A percentile compares a stretch with the other conserved stretches of the same genome.
Conservation (phyloP, 352 stramenopile species). For the Globisporangium parvum region DNA sequence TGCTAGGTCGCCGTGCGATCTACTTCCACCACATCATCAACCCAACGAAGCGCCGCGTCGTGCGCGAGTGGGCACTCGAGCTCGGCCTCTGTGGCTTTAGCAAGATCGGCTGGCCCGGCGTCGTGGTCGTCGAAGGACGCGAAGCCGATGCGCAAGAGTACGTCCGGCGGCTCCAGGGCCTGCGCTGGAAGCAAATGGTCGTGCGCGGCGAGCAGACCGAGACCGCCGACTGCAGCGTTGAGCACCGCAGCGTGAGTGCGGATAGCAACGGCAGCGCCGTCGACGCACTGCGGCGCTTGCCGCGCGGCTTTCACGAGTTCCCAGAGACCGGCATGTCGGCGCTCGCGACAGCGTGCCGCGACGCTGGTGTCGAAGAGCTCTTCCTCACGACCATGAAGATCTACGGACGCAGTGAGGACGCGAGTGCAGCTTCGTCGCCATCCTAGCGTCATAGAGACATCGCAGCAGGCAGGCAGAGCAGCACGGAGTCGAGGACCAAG, state of each 20-base stretch:
- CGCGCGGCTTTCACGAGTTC: constrained; percentile 49
- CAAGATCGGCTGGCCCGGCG: constrained; percentile 80
- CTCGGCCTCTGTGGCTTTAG: constrained; percentile 59
- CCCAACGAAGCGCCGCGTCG: constrained; percentile 54
- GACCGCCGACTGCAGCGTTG: background rate
- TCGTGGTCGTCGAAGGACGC: constrained; percentile 66
- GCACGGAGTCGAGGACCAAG: background rate
- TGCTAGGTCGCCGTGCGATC: constrained; percentile 65
- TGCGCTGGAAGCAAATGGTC: constrained; percentile 78
- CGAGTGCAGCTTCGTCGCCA: background rate
- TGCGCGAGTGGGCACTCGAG: constrained; percentile 69
- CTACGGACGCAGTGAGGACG: constrained; percentile 22
- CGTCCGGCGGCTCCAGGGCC: constrained; percentile 60
- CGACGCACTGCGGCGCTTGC: constrained; percentile 30
- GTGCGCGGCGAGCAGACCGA: constrained; percentile 72
- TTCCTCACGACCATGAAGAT: constrained; percentile 84
- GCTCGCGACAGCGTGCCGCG: constrained; percentile 41
- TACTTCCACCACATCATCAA: constrained; percentile 87
- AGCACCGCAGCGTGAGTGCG: no score
- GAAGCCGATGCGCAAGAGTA: constrained; percentile 59
- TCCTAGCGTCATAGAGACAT: no score
- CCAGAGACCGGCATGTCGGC: constrained; percentile 59
- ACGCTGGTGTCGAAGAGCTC: constrained; percentile 46
- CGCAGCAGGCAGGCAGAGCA: background rate
- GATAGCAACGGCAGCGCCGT: constrained; percentile 9